phyloP scores from a whole-genome alignment of 1,139 yeast species.

The Debaryomycetaceae sp. region DNA sequence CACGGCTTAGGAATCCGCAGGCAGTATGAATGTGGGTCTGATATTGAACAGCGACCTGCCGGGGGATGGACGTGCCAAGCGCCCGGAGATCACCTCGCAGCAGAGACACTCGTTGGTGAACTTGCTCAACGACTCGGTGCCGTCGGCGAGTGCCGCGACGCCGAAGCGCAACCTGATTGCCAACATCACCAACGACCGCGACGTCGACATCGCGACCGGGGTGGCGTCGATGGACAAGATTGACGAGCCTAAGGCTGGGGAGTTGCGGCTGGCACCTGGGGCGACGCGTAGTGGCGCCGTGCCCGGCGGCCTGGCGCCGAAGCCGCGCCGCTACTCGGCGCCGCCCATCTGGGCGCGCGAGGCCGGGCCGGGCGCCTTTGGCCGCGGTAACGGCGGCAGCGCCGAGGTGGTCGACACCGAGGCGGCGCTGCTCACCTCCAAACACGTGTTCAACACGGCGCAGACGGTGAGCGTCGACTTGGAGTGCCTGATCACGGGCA shows the following conservation, averaged over 20 bases:
- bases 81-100: slow-evolving; percentile 10
- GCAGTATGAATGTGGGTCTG: slow-evolving; percentile 46
- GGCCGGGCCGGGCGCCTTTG: slow-evolving; percentile 43
- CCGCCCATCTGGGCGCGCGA: slow-evolving; percentile 86
- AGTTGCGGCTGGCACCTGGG: not conserved
- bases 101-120: slow-evolving; percentile 28
- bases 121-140: slow-evolving; percentile 21
- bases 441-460: slow-evolving; percentile 33
- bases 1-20: too few relatives aligned
- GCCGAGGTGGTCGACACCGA: slow-evolving; percentile 6
- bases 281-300: slow-evolving; percentile 1
- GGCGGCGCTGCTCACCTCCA: slow-evolving; percentile 10
- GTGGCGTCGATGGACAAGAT: slow-evolving; percentile 18
- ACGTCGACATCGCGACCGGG: slow-evolving; percentile 34
- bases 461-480: slow-evolving; percentile 38
- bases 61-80: slow-evolving; percentile 7
- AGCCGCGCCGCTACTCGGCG: slow-evolving; percentile 59
- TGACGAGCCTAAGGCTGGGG: slow-evolving; percentile 1
- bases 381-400: slow-evolving; percentile 2
- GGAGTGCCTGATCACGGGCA: slow-evolving; percentile 63
- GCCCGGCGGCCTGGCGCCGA: slow-evolving; percentile 5
- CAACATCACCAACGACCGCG: slow-evolving; percentile 44
- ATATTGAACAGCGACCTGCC: slow-evolving; percentile 43
- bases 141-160: slow-evolving; percentile 1
- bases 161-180: slow-evolving; percentile 40